Evolutionary conservation across 1,284 basidiomycete genomes (phyloP).

Genomic region (Fistulinella cinereoalba): DNA sequence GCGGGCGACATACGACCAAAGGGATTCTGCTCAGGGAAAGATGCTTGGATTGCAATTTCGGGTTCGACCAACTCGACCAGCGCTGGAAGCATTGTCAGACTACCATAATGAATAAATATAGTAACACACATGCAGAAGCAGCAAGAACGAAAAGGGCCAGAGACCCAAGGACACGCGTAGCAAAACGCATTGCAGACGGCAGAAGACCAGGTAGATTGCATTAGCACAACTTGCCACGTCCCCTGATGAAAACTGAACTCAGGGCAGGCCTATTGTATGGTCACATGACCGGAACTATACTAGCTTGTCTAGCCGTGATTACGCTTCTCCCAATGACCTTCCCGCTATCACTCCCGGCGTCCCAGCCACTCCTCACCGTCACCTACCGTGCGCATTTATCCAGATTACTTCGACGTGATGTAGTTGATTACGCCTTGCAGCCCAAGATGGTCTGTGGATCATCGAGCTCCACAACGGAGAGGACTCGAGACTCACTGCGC

Average conservation of each 20-base stretch:
- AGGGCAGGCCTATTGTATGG: conserved; percentile 21
- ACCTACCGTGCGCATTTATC: conserved; percentile 53
- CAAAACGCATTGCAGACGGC: conserved; percentile 23
- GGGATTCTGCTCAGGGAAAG: conserved; percentile 74
- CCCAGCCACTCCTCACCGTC: conserved; percentile 55
- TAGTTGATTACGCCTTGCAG: conserved; percentile 34
- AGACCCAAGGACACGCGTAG: conserved; percentile 14
- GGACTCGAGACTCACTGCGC: conserved; percentile 69
- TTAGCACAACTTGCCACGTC: conserved; percentile 19
- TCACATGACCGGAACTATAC: conserved; percentile 20
- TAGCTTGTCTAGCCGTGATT: too few species aligned
- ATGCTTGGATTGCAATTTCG: conserved; percentile 59
- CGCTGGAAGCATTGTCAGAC: conserved; percentile 15
- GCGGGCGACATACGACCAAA: conserved; percentile 69
- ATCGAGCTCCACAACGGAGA: conserved; percentile 75
- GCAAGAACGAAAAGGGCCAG: conserved; percentile 20
- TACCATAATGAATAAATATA: neutral
- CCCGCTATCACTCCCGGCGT: conserved; percentile 46
- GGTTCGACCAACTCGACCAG: conserved; percentile 35
- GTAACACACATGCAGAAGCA: conserved; percentile 27
- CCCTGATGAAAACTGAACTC: conserved; percentile 13
- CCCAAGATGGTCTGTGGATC: conserved; percentile 62
- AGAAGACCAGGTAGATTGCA: neutral
- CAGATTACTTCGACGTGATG: too few species aligned
- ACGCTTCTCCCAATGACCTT: too few species aligned